phyloP scores from a whole-genome alignment of 441 rosid species.

The Populus hybrid region DNA sequence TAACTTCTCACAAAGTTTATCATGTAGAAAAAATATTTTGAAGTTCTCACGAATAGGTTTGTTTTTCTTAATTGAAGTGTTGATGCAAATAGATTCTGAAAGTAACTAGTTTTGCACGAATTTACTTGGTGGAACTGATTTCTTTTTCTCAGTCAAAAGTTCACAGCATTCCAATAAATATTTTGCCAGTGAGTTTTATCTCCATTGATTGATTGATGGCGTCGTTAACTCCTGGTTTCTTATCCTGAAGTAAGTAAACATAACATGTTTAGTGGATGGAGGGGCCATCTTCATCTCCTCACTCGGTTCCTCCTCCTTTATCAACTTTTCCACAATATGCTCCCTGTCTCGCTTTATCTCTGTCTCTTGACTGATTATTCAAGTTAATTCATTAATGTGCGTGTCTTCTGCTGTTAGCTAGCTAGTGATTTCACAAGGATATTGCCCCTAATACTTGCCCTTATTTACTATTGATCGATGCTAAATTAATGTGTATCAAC shows the following conservation, averaged over 20 bases:
- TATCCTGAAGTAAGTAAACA: slow-evolving; percentile 8
- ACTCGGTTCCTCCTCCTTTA: not conserved
- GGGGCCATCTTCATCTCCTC: slow-evolving; percentile 18
- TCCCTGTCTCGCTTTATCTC: slow-evolving; percentile 24
- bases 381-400: not conserved
- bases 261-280: slow-evolving; percentile 22
- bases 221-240: slow-evolving; percentile 8
- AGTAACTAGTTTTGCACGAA: not conserved
- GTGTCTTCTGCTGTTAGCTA: not conserved
- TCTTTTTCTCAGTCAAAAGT: slow-evolving; percentile 20
- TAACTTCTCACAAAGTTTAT: too few species aligned
- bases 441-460: not conserved
- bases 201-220: not conserved
- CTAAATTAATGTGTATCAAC: not conserved
- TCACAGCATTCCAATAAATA: not conserved
- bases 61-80: not conserved
- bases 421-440: not conserved
- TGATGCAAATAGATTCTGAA: not conserved
- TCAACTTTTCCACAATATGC: slow-evolving; percentile 25
- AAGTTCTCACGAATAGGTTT: too few species aligned
- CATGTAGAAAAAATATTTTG: not conserved
- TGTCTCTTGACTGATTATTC: slow-evolving; percentile 15
- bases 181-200: not conserved
- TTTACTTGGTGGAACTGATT: slow-evolving; percentile 9
- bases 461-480: not conserved